Conservation (phyloP, 495 filamentous ascomycete genomes). For the Podospora sp. region DNA sequence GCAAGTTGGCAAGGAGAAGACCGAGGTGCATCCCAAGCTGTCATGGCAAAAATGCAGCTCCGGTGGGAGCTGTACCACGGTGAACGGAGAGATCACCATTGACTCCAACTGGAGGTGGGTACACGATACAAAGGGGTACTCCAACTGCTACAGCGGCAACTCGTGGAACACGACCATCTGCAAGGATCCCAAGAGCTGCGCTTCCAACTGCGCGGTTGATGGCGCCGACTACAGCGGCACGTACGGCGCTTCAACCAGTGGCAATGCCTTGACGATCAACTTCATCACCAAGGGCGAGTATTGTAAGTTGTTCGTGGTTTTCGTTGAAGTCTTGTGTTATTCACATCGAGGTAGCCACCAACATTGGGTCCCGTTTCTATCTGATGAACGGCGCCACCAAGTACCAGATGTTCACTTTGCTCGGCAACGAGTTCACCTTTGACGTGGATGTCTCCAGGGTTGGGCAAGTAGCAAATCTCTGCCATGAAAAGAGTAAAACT, state of each 20-base stretch:
- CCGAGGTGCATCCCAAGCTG: constrained; percentile 62
- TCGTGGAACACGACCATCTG: constrained; percentile 47
- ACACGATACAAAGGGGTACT: constrained; percentile 39
- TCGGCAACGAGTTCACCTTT: constrained; percentile 59
- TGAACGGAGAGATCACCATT: constrained; percentile 48
- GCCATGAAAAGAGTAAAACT: neutral
- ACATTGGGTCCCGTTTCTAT: constrained; percentile 57
- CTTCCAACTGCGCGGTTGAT: constrained; percentile 49
- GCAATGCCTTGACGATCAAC: constrained; percentile 46
- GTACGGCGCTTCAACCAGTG: constrained; percentile 50
- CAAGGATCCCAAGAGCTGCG: constrained; percentile 42
- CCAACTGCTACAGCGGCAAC: constrained; percentile 54
- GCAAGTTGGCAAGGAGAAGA: constrained; percentile 55
- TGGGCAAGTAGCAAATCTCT: constrained; percentile 15
- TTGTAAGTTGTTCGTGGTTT: constrained; percentile 24
- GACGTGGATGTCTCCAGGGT: constrained; percentile 56
- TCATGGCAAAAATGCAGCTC: constrained; percentile 59
- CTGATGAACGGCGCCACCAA: constrained; percentile 53
- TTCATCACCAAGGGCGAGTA: constrained; percentile 59
- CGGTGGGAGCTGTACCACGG: constrained; percentile 48
- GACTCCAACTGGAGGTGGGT: constrained; percentile 56
- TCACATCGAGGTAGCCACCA: constrained; percentile 35
- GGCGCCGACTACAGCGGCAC: constrained; percentile 50
- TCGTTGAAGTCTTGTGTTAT: neutral
- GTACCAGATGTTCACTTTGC: constrained; percentile 58